Base-by-base conservation (phyloP, 2,329 filamentous ascomycete species). In the Leptographium lundbergii region DNA sequence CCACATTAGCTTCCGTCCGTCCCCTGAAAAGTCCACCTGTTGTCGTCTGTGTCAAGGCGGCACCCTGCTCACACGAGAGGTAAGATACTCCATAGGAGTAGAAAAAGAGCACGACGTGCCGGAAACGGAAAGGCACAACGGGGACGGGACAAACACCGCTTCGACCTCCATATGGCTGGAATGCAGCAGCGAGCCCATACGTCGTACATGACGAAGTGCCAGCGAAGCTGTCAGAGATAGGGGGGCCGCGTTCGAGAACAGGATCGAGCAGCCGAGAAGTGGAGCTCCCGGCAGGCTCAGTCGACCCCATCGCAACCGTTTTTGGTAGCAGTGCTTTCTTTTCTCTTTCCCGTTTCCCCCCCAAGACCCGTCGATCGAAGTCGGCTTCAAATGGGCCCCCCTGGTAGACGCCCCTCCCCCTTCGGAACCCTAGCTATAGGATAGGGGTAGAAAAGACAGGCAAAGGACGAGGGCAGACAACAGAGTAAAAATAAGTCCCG, bases 361-460 rank as follows among this genome's bases (percentile, higher is more conserved):
- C 27, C 50, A 53, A 42, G 51, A 27, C 57, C 45, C 56, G 59
- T 60, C 59, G 57, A 61, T 61, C 60, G 52, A 58, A 39, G 34
- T 22, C 24, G 50, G 51, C 51, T 56, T 54, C 53, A 55, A 54
- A 58, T 47, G 57, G 52, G 27, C 54, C 61, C 57, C 57, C 59
- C 57, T 61, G 47, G 54, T 54, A 59, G 55, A 56, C 58, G 47
- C 57, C 57, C 53, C 47, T 52, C 24, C 53, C 29, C 14, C 57
- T 25, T 32, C 48, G 25, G 47, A 36, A 57, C 60, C 60, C 57
- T 57, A 45, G 60, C 54, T 54, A 36, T 24, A 42, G 48, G 51
- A 58, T 34, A 54, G 39, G 52, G 57, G 57, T 36, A 34, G 29
- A 55, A 55, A 55, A 25, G 22, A 34, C n/a, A 29, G 13, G 11